Evolutionary conservation across 2,329 filamentous ascomycete genomes (phyloP).

Genomic region (Teratosphaeria epicoccoides): DNA sequence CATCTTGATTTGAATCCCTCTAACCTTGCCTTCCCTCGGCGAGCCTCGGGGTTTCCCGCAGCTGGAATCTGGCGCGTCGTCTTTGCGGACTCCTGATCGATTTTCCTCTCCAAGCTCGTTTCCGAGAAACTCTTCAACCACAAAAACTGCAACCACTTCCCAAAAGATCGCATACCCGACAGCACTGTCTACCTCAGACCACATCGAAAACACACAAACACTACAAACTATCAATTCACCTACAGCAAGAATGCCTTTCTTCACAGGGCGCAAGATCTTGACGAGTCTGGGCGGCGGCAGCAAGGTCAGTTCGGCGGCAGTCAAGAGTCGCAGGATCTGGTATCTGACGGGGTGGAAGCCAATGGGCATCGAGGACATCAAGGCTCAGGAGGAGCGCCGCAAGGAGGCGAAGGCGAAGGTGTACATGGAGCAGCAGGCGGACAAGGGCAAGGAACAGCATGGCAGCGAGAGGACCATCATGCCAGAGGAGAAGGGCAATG

Average conservation of each 20-base stretch:
- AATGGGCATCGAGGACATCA: neutral
- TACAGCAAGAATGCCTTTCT: neutral
- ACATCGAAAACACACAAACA: neutral
- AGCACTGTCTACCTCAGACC: too few species aligned
- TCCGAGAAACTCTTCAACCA: neutral
- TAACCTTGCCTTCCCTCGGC: neutral
- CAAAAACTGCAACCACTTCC: neutral
- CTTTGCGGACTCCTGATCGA: neutral
- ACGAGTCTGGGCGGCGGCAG: neutral
- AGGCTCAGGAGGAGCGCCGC: neutral
- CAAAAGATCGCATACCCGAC: too few species aligned
- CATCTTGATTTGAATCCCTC: neutral
- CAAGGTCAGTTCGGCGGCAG: neutral
- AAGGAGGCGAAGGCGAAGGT: neutral
- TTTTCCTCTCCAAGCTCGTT: neutral
- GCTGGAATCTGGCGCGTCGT: neutral
- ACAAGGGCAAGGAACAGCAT: neutral
- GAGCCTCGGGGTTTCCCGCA: neutral
- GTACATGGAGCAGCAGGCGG: neutral
- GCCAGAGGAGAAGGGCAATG: neutral
- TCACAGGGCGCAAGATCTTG: neutral
- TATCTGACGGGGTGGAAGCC: neutral
- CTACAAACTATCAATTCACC: neutral
- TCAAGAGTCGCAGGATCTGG: neutral
- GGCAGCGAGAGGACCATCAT: neutral